Base-by-base conservation (phyloP, 495 filamentous ascomycete genomes). In the Entonaema liquescens region DNA sequence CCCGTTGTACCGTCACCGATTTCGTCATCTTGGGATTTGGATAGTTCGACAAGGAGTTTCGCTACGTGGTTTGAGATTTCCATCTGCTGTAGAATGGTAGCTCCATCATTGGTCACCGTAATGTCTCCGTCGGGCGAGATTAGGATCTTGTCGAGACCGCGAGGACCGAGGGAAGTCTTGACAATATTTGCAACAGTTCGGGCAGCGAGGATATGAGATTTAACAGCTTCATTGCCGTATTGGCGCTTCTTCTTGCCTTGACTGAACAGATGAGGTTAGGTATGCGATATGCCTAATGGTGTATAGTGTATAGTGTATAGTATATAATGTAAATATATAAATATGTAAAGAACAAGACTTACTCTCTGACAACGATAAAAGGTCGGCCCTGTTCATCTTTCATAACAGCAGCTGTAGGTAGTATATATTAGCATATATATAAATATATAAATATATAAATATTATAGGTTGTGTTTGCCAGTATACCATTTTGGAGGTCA, bases 91-190 rank as follows among this genome's bases (percentile, higher is more conserved):
- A 99, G 84, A 71, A 99, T 99, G 5, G 95, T 99, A 61, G 95
- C 95, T 75, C 95, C 95, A 85, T 99, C 95, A 79, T 99, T 99
- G 64, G 95, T 99, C 52, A 99, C 94, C 44, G 95, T 99, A 79
- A 99, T 99, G 81, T 98, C 95, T 77, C 95, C 95, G 80, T 99
- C 95, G 31, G 95, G 93, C 49, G 95, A 99, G 74, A 99, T 99
- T 71, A 99, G 85, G 76, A 99, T 99, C 84, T 99, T 99, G 85
- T 99, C 95, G 74, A 99, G 89, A 61, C 95, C 95, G 73, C 96
- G 91, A 62, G 95, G 95, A 52, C 95, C 95, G 79, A 99, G 83
- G 75, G 95, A 99, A 71, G 93, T 94, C 84, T 97, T 97, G 80
- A 99, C 93, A 72, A 98, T 97, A 81, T 92, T 96, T 66, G 96